Evolutionary conservation across 1,139 yeast species (phyloP).

Genomic region (Suhomyces yuchorum): DNA sequence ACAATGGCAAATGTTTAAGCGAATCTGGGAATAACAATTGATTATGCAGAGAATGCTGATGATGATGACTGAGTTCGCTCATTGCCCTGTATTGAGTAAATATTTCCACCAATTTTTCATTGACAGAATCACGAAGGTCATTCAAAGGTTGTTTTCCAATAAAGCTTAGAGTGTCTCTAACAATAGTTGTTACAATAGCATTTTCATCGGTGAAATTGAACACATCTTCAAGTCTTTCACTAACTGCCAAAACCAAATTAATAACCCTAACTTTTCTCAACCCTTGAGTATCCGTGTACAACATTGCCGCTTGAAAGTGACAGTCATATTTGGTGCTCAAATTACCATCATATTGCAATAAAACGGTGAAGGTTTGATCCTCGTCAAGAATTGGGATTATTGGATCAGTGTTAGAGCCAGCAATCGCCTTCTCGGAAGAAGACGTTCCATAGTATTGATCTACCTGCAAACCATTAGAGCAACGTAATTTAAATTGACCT

Average conservation of each 20-base stretch:
- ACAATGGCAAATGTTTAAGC: slow-evolving; percentile 70
- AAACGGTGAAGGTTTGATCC: slow-evolving; percentile 69
- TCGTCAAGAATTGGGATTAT: slow-evolving; percentile 65
- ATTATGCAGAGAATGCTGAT: slow-evolving; percentile 53
- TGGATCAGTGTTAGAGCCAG: slow-evolving; percentile 56
- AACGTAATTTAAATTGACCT: slow-evolving; percentile 81
- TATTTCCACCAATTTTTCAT: slow-evolving; percentile 66
- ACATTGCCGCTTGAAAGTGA: slow-evolving; percentile 87
- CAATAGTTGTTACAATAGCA: slow-evolving; percentile 68
- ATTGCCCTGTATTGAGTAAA: slow-evolving; percentile 74
- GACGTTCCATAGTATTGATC: slow-evolving; percentile 69
- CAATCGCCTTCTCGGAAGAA: slow-evolving; percentile 33
- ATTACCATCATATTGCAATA: slow-evolving; percentile 77
- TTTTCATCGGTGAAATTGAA: slow-evolving; percentile 87
- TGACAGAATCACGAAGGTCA: slow-evolving; percentile 65
- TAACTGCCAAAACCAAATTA: slow-evolving; percentile 79
- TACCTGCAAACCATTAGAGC: slow-evolving; percentile 87
- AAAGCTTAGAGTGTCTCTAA: slow-evolving; percentile 68
- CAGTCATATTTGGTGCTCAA: slow-evolving; percentile 74
- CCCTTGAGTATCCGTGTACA: slow-evolving; percentile 81
- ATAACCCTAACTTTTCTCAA: slow-evolving; percentile 80
- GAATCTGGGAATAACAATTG: slow-evolving; percentile 84
- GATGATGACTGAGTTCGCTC: slow-evolving; percentile 49
- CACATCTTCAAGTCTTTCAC: slow-evolving; percentile 71
- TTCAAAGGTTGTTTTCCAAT: slow-evolving; percentile 61